A percentile compares a stretch with the other conserved stretches of the same genome.
Conservation (phyloP, 1,284 basidiomycete genomes). For the Trichosporon asahii region DNA sequence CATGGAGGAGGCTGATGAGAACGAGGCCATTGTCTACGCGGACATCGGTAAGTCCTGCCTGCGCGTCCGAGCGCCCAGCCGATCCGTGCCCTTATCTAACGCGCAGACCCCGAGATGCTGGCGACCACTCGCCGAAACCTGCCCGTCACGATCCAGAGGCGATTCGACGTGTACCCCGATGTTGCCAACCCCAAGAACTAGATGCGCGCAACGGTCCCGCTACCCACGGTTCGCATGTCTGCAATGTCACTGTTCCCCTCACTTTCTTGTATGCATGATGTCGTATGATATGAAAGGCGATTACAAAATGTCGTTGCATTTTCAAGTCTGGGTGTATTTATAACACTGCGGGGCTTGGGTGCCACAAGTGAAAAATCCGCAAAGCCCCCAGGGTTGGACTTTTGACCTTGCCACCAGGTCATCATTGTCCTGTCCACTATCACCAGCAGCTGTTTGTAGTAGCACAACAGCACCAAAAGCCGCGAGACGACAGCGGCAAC, state of each 20-base stretch:
- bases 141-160: constrained; percentile 79
- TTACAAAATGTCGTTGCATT: background rate
- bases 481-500: constrained; percentile 9
- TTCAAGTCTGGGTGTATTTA: background rate
- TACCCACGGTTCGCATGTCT: constrained; percentile 6
- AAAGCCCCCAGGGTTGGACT: constrained; percentile 4
- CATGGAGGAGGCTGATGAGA: constrained; percentile 71
- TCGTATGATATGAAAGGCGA: background rate
- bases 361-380: constrained; percentile 10
- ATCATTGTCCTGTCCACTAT: constrained; percentile 1
- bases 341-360: background rate
- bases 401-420: constrained; percentile 10
- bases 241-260: constrained; percentile 4
- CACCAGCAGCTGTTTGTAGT: constrained; percentile 3
- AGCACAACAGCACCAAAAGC: constrained; percentile 14
- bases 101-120: constrained; percentile 67
- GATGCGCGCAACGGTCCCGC: background rate
- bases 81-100: background rate
- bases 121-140: constrained; percentile 71
- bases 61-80: background rate
- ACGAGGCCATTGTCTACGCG: constrained; percentile 74
- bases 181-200: constrained; percentile 50
- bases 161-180: constrained; percentile 88
- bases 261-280: constrained; percentile 8
- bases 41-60: constrained; percentile 75